Evolutionary conservation across 768 basidiomycete species (phyloP), one percentile per base, ranked within the genome.

Genomic region (Gloeopeniophorella convolvens): DNA sequence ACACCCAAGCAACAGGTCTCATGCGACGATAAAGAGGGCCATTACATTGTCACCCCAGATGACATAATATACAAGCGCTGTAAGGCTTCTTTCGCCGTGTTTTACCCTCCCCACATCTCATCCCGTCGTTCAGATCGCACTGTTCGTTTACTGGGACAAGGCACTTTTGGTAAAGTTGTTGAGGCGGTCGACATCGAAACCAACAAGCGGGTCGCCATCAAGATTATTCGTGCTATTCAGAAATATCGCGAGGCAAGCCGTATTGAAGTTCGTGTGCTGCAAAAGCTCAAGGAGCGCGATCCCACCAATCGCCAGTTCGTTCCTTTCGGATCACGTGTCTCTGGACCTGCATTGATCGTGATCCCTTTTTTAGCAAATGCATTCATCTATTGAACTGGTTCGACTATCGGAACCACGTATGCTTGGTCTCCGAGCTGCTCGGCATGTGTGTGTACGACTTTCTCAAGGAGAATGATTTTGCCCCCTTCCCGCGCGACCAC

Each of bases 381-480:
- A 96, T 99, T 45, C 94, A 97, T 68, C 75, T 98, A 26, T 71
- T 93, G 45, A 80, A 91, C 60, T 90, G 84, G 80, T 98, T 99
- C 66, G 95, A 98, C 72, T 91, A 89, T 68, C 80, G 89, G 59
- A 96, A 96, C 70, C 96, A 99, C 67, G 92, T 97, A 59, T 99
- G 96, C 65, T 72, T 99, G 16, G 96, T 98, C 42, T 94, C 93
- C 4, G 93, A 96, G 63, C 76, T 99, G 20, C 75, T 98, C 44
- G 93, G 93, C 54, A 89, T 91, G 85, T 97, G 94, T 68, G 89
- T 99, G 15, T 99, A 97, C 64, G 96, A 99, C 65, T 99, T 98
- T 67, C 75, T 99, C 61, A 98, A 97, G 75, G 93, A 95, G 66
- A 99, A 99, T 68, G 82, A 86, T 48, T 99, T 97, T 69, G 82